These are phyloP conservation scores for Aspergillus incahuasiensis DNA, from an alignment of 495 filamentous ascomycete genomes.

Conservation along the genomic window DNA sequence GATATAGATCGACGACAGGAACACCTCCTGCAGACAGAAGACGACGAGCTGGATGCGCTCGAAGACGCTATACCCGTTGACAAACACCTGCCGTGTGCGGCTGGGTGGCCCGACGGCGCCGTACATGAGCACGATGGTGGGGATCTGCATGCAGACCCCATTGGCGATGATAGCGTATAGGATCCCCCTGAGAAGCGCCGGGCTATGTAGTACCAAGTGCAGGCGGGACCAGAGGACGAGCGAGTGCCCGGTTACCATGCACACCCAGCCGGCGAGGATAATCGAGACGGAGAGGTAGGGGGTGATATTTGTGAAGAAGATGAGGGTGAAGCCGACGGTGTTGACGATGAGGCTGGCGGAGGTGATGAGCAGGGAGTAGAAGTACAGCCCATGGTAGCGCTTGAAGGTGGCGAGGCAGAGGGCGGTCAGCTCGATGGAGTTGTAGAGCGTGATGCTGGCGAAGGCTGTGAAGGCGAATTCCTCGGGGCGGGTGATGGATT, in stretches of 20 bases:
- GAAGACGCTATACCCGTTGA: conserved; percentile 40
- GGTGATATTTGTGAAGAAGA: conserved; percentile 27
- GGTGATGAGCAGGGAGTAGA: conserved; percentile 47
- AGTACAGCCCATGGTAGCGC: conserved; percentile 43
- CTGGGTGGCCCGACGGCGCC: not conserved
- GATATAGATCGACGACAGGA: conserved; percentile 54
- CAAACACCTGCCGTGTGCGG: not conserved
- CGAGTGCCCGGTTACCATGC: conserved; percentile 17
- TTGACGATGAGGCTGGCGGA: conserved; percentile 39
- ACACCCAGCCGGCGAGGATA: not conserved
- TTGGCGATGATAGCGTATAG: conserved; percentile 54
- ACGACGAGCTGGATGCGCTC: conserved; percentile 50
- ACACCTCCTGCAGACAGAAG: conserved; percentile 52
- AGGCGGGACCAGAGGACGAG: conserved; percentile 52
- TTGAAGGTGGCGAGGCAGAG: conserved; percentile 47
- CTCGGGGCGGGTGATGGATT: conserved; percentile 1
- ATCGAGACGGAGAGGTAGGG: not conserved
- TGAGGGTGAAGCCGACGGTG: conserved; percentile 41
- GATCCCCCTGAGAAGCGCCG: conserved; percentile 41
- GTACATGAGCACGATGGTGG: conserved; percentile 43
- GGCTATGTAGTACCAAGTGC: conserved; percentile 51
- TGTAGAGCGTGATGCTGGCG: conserved; percentile 43
- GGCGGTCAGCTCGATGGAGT: conserved; percentile 41
- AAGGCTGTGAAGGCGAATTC: conserved; percentile 33
- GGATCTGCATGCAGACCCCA: conserved; percentile 42